Percentiles rank a stretch among this genome's conserved stretches.
Conservation (phyloP, 1,284 basidiomycete genomes). For the Boletus subluridellus region DNA sequence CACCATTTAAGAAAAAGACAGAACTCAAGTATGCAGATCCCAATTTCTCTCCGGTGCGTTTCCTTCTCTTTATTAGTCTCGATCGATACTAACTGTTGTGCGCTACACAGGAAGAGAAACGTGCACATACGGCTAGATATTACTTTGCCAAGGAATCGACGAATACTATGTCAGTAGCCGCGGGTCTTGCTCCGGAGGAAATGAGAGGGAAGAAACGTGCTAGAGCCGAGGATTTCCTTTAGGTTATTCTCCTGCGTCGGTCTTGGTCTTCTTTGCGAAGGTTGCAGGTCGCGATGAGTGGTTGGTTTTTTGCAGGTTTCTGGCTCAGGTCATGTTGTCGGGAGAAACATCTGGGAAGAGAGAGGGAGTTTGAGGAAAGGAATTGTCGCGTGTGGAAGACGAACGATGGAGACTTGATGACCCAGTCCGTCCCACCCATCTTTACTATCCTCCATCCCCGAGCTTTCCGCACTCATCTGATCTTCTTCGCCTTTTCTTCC, state of each 20-base stretch:
- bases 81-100: slow-evolving; percentile 2
- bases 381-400: neutral
- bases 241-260: slow-evolving; percentile 24
- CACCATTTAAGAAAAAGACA: slow-evolving; percentile 73
- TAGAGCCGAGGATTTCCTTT: slow-evolving; percentile 75
- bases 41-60: slow-evolving; percentile 70
- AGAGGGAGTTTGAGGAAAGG: neutral
- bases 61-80: neutral
- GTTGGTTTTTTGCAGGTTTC: slow-evolving; percentile 33
- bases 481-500: slow-evolving; percentile 7
- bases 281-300: slow-evolving; percentile 32
- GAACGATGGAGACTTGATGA: slow-evolving; percentile 28
- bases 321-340: slow-evolving; percentile 22
- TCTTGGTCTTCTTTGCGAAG: slow-evolving; percentile 30
- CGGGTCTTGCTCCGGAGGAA: slow-evolving; percentile 45
- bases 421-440: slow-evolving; percentile 33
- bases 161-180: slow-evolving; percentile 24
- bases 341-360: slow-evolving; percentile 6
- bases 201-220: slow-evolving; percentile 73
- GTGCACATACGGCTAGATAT: slow-evolving; percentile 74
- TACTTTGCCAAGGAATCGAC: slow-evolving; percentile 48
- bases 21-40: slow-evolving; percentile 72
- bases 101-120: slow-evolving; percentile 67
- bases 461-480: slow-evolving; percentile 27
- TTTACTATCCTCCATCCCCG: slow-evolving; percentile 24